Conservation (phyloP, 192 early-diverging fungal genomes). For the Coemansia sp. region DNA sequence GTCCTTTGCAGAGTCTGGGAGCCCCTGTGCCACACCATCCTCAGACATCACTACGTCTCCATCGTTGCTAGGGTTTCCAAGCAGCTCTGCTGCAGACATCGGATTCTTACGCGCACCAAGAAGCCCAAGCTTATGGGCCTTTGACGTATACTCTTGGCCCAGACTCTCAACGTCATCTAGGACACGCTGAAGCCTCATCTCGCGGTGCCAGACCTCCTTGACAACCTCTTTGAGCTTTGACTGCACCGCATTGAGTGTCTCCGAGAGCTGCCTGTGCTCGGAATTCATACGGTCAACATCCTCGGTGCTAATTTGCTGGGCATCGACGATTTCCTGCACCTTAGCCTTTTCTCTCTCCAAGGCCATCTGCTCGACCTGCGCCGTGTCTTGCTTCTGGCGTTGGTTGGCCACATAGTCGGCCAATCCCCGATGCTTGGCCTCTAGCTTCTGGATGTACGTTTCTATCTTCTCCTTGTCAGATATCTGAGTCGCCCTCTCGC, state of each 20-base stretch:
- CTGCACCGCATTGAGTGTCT: conserved; percentile 57
- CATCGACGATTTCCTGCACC: conserved; percentile 68
- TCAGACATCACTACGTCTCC: conserved; percentile 21
- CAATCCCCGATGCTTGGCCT: conserved; percentile 60
- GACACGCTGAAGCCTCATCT: conserved; percentile 68
- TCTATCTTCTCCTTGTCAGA: conserved; percentile 67
- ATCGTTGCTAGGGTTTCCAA: neutral
- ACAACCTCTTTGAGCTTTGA: conserved; percentile 61
- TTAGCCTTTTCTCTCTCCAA: conserved; percentile 59
- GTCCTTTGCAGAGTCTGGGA: conserved; percentile 27
- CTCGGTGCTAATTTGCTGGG: conserved; percentile 74
- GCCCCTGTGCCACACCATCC: neutral
- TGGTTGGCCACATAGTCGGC: conserved; percentile 38
- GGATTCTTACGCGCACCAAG: conserved; percentile 32
- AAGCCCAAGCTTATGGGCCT: conserved; percentile 51
- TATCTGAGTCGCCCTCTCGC: conserved; percentile 58
- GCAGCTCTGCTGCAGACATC: neutral
- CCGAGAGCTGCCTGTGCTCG: conserved; percentile 69
- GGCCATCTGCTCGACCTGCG: conserved; percentile 49
- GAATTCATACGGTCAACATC: conserved; percentile 83
- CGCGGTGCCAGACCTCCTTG: conserved; percentile 66
- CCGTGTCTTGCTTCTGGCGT: conserved; percentile 45
- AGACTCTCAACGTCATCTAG: conserved; percentile 63
- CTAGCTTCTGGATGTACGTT: conserved; percentile 47
- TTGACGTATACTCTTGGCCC: conserved; percentile 48